Percentiles rank a stretch among this genome's conserved stretches.
Conservation (phyloP, 108 stramenopile genomes). For the Pelagomonas calceolata region DNA sequence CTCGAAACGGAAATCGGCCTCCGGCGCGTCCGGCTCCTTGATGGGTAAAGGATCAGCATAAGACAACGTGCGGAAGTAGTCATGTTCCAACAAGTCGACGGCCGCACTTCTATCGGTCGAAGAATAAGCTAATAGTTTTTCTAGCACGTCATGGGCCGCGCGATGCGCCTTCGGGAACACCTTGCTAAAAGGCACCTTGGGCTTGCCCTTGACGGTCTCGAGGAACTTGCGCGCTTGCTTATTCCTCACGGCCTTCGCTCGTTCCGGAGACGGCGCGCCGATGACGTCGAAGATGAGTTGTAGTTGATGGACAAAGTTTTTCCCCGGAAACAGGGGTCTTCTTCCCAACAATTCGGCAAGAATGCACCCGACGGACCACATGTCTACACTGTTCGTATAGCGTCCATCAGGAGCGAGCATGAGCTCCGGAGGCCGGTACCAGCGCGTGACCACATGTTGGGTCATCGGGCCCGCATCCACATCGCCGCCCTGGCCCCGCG, state of each 20-base stretch:
- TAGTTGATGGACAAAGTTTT: conserved; percentile 80
- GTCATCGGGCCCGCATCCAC: conserved; percentile 40
- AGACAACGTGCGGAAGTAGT: conserved; percentile 30
- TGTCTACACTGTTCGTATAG: conserved; percentile 60
- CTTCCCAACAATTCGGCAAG: conserved; percentile 83
- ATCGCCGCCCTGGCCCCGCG: conserved; percentile 8
- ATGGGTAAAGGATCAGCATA: not conserved
- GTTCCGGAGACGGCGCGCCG: conserved; percentile 19
- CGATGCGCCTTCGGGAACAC: not conserved
- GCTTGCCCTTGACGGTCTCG: conserved; percentile 3
- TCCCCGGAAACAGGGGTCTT: conserved; percentile 81
- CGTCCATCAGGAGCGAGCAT: conserved; percentile 34
- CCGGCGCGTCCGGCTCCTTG: not conserved
- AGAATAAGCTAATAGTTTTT: conserved; percentile 28
- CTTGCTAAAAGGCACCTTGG: conserved; percentile 19
- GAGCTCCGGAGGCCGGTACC: conserved; percentile 34
- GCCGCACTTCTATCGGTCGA: conserved; percentile 31
- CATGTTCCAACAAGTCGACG: conserved; percentile 31
- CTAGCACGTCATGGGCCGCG: conserved; percentile 10
- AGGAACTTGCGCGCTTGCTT: not conserved
- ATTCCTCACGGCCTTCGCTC: not conserved
- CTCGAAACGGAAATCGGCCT: conserved; percentile 11
- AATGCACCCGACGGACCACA: conserved; percentile 95
- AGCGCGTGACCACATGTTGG: conserved; percentile 56
- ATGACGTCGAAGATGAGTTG: conserved; percentile 60